Base-by-base conservation (phyloP, 2,329 filamentous ascomycete species). In the Pestalotiopsis sp. region DNA sequence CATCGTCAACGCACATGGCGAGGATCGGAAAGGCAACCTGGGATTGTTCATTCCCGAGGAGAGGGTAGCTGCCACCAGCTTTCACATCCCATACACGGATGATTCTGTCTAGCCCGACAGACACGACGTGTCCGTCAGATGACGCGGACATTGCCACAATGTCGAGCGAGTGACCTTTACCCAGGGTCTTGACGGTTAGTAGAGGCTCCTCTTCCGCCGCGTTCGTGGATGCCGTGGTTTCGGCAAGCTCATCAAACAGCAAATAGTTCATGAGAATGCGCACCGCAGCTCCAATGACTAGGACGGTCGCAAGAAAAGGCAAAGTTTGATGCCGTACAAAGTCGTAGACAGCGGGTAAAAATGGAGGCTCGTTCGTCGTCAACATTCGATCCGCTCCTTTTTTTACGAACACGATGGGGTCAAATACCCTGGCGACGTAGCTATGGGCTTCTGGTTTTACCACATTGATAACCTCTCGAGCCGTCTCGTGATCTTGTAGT, bases 401-500 rank as follows among this genome's bases (percentile, higher is more conserved):
- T 11, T 91, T 80, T 4, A 95, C 91, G 70, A 95, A 91, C 3
- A 94, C 86, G 3, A 94, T 81, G 1, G 93, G 93, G 56, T 94
- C 90, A 75, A 92, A 93, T 1, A 95, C 91, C 59, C 87, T 87
- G 25, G 93, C 92, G 20, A 93, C 84, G 76, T 94, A 93, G 77
- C 89, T 92, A 75, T 92, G 86, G 1, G 90, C 87, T 67, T 86
- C 83, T 6, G 92, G 92, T 72, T 93, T 94, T 73, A 94, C 87
- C 39, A 92, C 87, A n/a, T 89, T 86, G 76, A 95, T 93, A 17
- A 95, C 87, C 75, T 95, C 93, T 49, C 87, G 87, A 2, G 92
- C 92, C 1, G 92, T 94, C 75, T 93, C 91, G 73, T 94, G 92
- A 73, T 95, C 92, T 77, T 95, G 93, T 68, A 94, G 84, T 31